phyloP scores from a whole-genome alignment of 148 eudicot genomes.

The Linanthus parryae region DNA sequence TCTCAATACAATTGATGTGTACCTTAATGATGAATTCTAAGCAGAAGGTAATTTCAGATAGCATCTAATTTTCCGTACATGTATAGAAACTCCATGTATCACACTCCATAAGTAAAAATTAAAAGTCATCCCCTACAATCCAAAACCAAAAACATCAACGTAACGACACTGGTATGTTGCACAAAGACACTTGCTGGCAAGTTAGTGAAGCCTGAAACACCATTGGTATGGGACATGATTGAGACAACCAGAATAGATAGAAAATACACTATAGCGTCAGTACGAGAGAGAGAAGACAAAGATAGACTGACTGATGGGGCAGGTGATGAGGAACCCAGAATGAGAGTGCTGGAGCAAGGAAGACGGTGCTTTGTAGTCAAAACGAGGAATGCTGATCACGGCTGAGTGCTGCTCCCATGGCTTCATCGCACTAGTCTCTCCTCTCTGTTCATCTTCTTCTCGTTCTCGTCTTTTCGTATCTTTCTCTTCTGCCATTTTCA shows the following conservation, averaged over 20 bases:
- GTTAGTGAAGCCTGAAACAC: too few relatives aligned
- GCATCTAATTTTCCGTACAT: too few relatives aligned
- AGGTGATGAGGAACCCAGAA: conserved; percentile 70
- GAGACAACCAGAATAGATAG: neutral
- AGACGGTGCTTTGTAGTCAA: conserved; percentile 72
- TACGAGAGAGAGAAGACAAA: neutral
- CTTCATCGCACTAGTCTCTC: conserved; percentile 24
- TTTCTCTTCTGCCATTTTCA: conserved; percentile 2
- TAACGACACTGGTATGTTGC: too few relatives aligned
- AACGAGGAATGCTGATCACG: conserved; percentile 69
- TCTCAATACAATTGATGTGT: too few relatives aligned
- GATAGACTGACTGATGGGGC: conserved; percentile 52
- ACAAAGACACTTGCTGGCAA: too few relatives aligned
- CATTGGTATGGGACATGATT: too few relatives aligned
- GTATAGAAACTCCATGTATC: too few relatives aligned
- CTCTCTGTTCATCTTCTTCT: conserved; percentile 5
- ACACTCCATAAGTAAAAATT: too few relatives aligned
- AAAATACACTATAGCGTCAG: neutral
- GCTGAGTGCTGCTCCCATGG: conserved; percentile 79
- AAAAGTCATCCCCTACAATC: too few relatives aligned
- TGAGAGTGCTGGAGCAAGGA: conserved; percentile 51
- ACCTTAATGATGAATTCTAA: too few relatives aligned
- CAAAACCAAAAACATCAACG: too few relatives aligned
- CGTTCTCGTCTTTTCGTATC: conserved; percentile 2
- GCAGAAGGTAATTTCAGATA: too few relatives aligned